Percentiles rank a stretch among this genome's conserved stretches.
Conservation (phyloP, 352 stramenopile genomes). For the Vaucheria bursata region DNA sequence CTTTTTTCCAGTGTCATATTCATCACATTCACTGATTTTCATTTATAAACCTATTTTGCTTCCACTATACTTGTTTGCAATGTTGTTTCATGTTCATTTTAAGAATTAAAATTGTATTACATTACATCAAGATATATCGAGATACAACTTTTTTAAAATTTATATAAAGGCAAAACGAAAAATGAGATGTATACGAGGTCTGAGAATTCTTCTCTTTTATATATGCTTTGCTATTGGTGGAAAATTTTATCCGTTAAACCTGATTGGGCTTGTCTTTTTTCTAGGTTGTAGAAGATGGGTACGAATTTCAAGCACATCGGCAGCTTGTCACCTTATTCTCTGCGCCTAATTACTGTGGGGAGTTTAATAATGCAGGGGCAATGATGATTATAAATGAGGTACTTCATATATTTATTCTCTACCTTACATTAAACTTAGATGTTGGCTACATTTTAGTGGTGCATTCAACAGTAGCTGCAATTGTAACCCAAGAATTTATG, state of each 20-base stretch:
- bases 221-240: background rate
- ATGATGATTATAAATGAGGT: slow-evolving; percentile 63
- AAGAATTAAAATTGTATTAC: background rate
- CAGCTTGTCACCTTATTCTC: slow-evolving; percentile 99
- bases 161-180: background rate
- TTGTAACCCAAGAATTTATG: background rate
- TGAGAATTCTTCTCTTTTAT: background rate
- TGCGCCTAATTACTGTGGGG: slow-evolving; percentile 81
- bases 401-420: background rate
- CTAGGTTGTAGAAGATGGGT: slow-evolving; percentile 96
- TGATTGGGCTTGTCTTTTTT: background rate
- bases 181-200: background rate
- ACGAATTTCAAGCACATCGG: slow-evolving; percentile 96
- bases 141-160: background rate
- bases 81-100: background rate
- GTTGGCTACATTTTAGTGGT: background rate
- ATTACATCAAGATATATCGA: background rate
- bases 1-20: background rate
- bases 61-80: background rate
- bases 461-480: background rate
- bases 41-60: background rate
- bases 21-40: background rate
- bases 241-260: background rate
- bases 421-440: background rate
- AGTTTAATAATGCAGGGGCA: slow-evolving; percentile 74